Evolutionary conservation across 148 eudicot species (phyloP).

Genomic region (Cornus kousa): DNA sequence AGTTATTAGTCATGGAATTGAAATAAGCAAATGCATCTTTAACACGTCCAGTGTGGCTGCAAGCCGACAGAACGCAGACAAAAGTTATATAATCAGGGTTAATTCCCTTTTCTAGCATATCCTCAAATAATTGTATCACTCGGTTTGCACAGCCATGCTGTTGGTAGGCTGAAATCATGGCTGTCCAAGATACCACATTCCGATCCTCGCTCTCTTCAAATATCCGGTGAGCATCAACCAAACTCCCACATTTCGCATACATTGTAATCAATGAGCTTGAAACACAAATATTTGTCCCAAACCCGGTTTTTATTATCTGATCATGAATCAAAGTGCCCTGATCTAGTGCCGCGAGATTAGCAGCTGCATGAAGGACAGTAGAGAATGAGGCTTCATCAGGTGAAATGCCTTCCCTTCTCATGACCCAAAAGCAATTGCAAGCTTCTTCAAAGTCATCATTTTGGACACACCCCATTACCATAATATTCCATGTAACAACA

Average conservation of each 20-base stretch:
- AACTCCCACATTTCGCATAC: conserved; percentile 44
- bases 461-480: conserved; percentile 35
- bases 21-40: conserved; percentile 43
- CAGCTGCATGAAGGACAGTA: conserved; percentile 34
- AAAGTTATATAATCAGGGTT: conserved; percentile 39
- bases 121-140: too few species aligned
- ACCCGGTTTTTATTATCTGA: conserved; percentile 36
- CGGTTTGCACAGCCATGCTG: too few species aligned
- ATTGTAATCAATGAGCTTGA: conserved; percentile 40
- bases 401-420: conserved; percentile 32
- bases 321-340: conserved; percentile 38
- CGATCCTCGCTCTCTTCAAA: conserved; percentile 23
- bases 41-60: conserved; percentile 43
- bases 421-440: conserved; percentile 35
- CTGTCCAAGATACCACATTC: too few species aligned
- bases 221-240: conserved; percentile 31
- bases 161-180: too few species aligned
- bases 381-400: conserved; percentile 42
- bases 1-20: conserved; percentile 23
- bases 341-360: conserved; percentile 35
- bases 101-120: conserved; percentile 1
- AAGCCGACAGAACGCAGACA: conserved; percentile 47
- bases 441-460: conserved; percentile 37
- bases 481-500: conserved; percentile 50
- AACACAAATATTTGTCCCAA: conserved; percentile 23